phyloP scores from a whole-genome alignment of 306 rosid genomes.

The Cicer cuneatum region DNA sequence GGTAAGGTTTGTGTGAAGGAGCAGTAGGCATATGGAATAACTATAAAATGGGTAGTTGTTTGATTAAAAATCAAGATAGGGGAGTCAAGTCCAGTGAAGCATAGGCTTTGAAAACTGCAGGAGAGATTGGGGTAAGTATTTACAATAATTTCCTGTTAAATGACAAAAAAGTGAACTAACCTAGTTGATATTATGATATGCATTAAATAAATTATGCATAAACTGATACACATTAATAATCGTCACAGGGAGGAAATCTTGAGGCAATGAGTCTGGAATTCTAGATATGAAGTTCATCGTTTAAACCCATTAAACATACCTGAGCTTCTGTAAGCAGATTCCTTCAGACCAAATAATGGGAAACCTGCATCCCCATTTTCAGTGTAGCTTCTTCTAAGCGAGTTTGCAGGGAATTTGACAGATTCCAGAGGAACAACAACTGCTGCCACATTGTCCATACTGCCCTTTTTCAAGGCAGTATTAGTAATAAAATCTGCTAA shows the following conservation, averaged over 20 bases:
- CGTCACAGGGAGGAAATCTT: conserved; percentile 26
- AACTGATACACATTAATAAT: conserved; percentile 20
- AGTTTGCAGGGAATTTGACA: conserved; percentile 47
- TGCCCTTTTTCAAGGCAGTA: conserved; percentile 75
- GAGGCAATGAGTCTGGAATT: conserved; percentile 7
- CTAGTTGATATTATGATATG: conserved; percentile 20
- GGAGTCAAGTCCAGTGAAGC: conserved; percentile 29
- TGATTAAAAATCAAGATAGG: conserved; percentile 31
- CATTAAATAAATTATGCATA: conserved; percentile 30
- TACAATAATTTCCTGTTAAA: conserved; percentile 22
- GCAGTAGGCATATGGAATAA: conserved; percentile 1
- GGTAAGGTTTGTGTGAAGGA: neutral
- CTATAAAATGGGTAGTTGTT: neutral
- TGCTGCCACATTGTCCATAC: conserved; percentile 90
- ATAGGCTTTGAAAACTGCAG: conserved; percentile 21
- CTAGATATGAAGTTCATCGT: conserved; percentile 10
- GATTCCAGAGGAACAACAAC: conserved; percentile 82
- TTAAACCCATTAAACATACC: conserved; percentile 56
- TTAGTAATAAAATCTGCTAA: conserved; percentile 80
- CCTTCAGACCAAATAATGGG: conserved; percentile 51
- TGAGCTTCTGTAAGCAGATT: conserved; percentile 53
- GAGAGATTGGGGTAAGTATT: conserved; percentile 14
- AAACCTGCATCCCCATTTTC: conserved; percentile 54
- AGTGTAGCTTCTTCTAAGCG: conserved; percentile 47
- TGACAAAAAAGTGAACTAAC: conserved; percentile 31